These are phyloP conservation scores for Zoysia matrella DNA, from an alignment of 202 grass and related monocot genomes.

Conservation along the genomic window DNA sequence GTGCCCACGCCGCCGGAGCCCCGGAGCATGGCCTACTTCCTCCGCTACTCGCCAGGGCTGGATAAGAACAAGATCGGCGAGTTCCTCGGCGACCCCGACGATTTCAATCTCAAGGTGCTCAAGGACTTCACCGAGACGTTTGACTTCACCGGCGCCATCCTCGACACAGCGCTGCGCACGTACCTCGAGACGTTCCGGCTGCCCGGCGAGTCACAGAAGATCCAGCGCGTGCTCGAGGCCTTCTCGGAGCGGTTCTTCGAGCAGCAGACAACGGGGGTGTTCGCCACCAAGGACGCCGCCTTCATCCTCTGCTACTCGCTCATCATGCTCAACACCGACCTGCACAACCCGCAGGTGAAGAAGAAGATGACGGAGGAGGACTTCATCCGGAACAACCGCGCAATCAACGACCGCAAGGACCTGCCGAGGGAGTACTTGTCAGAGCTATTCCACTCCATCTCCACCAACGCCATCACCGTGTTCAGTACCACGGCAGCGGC, in stretches of 20 bases:
- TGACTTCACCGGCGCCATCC: constrained; percentile 71
- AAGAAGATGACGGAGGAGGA: constrained; percentile 98
- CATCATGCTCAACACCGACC: constrained; percentile 99
- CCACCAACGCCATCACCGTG: constrained; percentile 73
- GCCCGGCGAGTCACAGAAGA: constrained; percentile 97
- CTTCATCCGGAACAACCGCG: constrained; percentile 94
- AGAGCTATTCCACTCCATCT: constrained; percentile 92
- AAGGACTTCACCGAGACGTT: constrained; percentile 90
- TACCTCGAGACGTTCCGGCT: constrained; percentile 91
- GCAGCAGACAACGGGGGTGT: constrained; percentile 67
- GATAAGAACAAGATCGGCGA: constrained; percentile 93
- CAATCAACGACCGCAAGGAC: constrained; percentile 75
- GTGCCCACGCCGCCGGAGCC: constrained; percentile 71
- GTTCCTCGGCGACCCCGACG: constrained; percentile 81
- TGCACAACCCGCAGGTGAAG: constrained; percentile 96
- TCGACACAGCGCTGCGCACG: constrained; percentile 74
- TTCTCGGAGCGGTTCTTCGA: constrained; percentile 87
- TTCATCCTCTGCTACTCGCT: constrained; percentile 93
- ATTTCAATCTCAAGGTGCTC: constrained; percentile 69
- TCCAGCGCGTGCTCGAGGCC: constrained; percentile 81
- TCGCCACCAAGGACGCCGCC: constrained; percentile 80
- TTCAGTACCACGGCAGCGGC: constrained; percentile 44
- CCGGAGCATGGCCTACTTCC: constrained; percentile 81
- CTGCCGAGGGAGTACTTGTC: constrained; percentile 85
- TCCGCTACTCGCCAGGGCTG: constrained; percentile 73